Conservation (phyloP, 805 yeast genomes). For the Candida namnaoensis region DNA sequence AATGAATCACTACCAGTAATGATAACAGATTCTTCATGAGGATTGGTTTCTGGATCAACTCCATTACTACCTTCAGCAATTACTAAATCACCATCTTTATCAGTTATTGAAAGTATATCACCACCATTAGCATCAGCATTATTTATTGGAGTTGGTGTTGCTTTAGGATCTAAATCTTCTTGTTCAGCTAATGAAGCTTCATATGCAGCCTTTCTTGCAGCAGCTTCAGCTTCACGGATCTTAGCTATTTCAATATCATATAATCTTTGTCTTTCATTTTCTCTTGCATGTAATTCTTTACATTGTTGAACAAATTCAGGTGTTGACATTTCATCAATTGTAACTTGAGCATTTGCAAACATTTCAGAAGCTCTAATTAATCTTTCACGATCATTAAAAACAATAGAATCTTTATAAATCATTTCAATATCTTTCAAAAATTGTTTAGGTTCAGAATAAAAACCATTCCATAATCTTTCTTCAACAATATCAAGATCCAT, state of each 20-base stretch:
- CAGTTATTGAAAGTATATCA: background rate
- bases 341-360: conserved; percentile 94
- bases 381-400: conserved; percentile 77
- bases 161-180: too few relatives aligned
- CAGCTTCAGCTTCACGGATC: conserved; percentile 5
- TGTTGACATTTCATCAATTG: conserved; percentile 77
- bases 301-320: conserved; percentile 74
- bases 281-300: conserved; percentile 62
- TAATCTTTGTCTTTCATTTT: conserved; percentile 40
- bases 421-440: conserved; percentile 76
- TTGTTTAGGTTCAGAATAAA: conserved; percentile 85
- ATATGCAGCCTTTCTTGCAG: conserved; percentile 1
- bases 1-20: too few relatives aligned
- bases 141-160: background rate
- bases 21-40: background rate
- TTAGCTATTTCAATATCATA: conserved; percentile 22
- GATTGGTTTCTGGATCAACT: conserved; percentile 13
- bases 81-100: background rate
- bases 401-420: conserved; percentile 72
- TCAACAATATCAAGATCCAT: conserved; percentile 94
- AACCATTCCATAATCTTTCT: conserved; percentile 96
- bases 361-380: conserved; percentile 79
- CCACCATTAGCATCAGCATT: background rate
- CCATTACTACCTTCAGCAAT: background rate
- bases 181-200: background rate